A percentile compares a stretch with the other conserved stretches of the same genome.
phyloP scores from a whole-genome alignment of 176 grass and related monocot species.

The Triticum monococcum region DNA sequence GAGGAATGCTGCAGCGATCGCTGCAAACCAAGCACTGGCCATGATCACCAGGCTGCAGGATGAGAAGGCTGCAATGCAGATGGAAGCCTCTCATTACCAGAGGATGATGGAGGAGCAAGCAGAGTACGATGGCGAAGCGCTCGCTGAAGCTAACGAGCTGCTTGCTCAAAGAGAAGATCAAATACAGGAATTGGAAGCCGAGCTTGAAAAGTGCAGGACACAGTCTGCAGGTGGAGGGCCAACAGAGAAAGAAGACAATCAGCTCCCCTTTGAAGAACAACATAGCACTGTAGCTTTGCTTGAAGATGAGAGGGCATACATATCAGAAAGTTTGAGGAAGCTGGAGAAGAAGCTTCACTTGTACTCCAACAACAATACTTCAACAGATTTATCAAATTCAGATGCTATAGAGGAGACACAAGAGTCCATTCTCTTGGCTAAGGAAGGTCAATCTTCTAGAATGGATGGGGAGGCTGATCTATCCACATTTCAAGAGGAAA shows the following conservation, averaged over 20 bases:
- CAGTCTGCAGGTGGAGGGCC: slow-evolving; percentile 25
- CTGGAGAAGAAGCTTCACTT: slow-evolving; percentile 56
- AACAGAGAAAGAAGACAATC: slow-evolving; percentile 6
- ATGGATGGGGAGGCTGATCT: slow-evolving; percentile 16
- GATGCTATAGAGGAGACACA: slow-evolving; percentile 37
- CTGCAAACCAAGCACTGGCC: slow-evolving; percentile 83
- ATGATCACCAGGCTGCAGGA: slow-evolving; percentile 99
- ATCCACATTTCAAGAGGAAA: slow-evolving; percentile 48
- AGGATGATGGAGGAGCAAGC: slow-evolving; percentile 98
- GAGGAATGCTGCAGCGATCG: slow-evolving; percentile 84
- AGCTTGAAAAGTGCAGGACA: slow-evolving; percentile 53
- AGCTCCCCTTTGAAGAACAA: slow-evolving; percentile 11
- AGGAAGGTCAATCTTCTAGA: slow-evolving; percentile 15
- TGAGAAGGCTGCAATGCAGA: slow-evolving; percentile 90
- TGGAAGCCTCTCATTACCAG: slow-evolving; percentile 94
- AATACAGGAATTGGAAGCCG: slow-evolving; percentile 66
- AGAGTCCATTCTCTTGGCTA: slow-evolving; percentile 6
- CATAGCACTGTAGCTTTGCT: slow-evolving; percentile 25
- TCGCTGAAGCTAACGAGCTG: slow-evolving; percentile 62
- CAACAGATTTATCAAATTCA: slow-evolving; percentile 37
- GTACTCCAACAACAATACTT: slow-evolving; percentile 53
- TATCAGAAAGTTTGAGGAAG: slow-evolving; percentile 50
- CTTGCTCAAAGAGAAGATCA: slow-evolving; percentile 80
- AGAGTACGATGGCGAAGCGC: slow-evolving; percentile 72
- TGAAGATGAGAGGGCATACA: slow-evolving; percentile 58